These are phyloP conservation scores for Amanita rimosa DNA, from an alignment of 768 basidiomycete species.

Conservation along the genomic window DNA sequence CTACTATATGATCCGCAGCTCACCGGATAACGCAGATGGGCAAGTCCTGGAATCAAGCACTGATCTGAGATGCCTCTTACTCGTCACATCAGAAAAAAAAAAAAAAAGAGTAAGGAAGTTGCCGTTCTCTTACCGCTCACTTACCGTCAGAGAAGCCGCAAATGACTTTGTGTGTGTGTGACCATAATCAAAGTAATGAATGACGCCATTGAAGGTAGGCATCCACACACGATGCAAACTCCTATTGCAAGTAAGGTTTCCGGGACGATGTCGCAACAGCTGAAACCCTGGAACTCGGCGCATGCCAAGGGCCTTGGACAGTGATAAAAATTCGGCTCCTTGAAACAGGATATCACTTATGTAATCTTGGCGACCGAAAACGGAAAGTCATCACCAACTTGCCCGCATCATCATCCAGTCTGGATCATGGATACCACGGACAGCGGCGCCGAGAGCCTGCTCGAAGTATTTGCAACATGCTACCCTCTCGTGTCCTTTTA, in stretches of 20 bases:
- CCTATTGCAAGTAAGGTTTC: neutral
- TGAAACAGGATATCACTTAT: neutral
- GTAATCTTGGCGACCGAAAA: neutral
- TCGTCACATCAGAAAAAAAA: neutral
- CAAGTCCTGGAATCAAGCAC: neutral
- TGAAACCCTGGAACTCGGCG: neutral
- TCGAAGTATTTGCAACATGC: constrained; percentile 16
- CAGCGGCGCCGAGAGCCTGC: constrained; percentile 17
- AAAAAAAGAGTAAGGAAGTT: neutral
- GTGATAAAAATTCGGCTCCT: constrained; percentile 1
- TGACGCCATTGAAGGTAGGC: neutral
- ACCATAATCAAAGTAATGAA: neutral
- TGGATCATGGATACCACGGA: constrained; percentile 5
- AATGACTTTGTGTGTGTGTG: neutral
- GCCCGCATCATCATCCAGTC: too few species aligned
- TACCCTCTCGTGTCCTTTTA: constrained; percentile 1
- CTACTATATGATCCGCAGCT: neutral
- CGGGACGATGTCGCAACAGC: neutral
- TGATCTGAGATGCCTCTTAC: neutral
- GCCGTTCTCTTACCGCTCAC: neutral
- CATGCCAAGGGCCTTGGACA: neutral
- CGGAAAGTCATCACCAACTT: too few species aligned
- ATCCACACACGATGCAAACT: neutral
- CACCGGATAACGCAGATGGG: neutral
- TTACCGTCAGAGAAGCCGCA: neutral